Evolutionary conservation across 2,329 filamentous ascomycete genomes (phyloP).

Genomic region (Trichophyton mentagrophytes): DNA sequence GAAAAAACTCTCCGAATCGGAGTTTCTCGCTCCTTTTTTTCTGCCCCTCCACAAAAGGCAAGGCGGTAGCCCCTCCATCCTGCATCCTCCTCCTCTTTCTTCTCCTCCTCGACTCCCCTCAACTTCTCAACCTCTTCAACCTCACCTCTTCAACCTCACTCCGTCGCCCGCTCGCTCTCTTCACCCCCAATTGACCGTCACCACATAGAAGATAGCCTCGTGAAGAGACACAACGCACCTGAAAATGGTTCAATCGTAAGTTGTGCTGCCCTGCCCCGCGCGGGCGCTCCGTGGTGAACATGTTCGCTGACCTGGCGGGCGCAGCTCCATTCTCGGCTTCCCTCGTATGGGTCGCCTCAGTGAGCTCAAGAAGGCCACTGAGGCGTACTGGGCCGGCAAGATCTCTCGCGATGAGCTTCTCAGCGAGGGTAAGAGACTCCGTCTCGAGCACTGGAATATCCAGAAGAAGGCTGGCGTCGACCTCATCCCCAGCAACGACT

Average conservation of each 20-base stretch:
- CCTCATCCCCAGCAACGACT: conserved; percentile 98
- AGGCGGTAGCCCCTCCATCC: neutral
- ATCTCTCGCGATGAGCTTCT: conserved; percentile 82
- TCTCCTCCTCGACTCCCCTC: conserved; percentile 12
- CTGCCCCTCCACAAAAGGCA: conserved; percentile 12
- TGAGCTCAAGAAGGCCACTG: conserved; percentile 99
- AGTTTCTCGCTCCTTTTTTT: conserved; percentile 5
- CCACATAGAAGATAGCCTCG: neutral
- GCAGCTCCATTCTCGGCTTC: conserved; percentile 78
- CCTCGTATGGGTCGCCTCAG: conserved; percentile 96
- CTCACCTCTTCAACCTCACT: conserved; percentile 12
- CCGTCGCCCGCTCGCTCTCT: neutral
- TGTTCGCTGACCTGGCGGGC: conserved; percentile 7
- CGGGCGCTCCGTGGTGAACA: neutral
- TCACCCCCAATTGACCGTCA: neutral
- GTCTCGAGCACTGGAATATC: conserved; percentile 97
- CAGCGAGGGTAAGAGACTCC: conserved; percentile 89
- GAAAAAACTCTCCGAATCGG: neutral
- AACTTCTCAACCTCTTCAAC: conserved; percentile 9
- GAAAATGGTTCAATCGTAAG: conserved; percentile 51
- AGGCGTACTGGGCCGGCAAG: conserved; percentile 96
- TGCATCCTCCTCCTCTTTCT: conserved; percentile 6
- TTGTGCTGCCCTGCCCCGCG: conserved; percentile 12
- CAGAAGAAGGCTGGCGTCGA: conserved; percentile 98
- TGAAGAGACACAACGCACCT: conserved; percentile 11